Percentiles rank a stretch among this genome's conserved stretches.
These are phyloP conservation scores for Chalaropsis thielavioides DNA, from an alignment of 2,329 filamentous ascomycete genomes.

Conservation along the genomic window DNA sequence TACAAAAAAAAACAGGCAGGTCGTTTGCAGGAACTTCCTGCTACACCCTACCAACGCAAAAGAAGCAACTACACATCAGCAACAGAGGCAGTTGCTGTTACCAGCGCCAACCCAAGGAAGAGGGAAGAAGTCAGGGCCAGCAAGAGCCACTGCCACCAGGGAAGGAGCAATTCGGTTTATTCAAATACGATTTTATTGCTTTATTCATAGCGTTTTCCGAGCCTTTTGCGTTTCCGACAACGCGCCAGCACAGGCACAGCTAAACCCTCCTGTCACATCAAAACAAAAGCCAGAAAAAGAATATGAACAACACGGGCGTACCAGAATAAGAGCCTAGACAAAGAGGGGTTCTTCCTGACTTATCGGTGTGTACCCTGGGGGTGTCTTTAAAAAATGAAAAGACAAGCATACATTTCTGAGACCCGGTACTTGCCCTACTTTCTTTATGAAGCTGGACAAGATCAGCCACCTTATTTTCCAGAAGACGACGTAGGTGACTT, in stretches of 20 bases:
- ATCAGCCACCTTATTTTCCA: not conserved
- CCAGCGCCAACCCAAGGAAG: not conserved
- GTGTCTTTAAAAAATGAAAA: not conserved
- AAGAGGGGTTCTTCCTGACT: not conserved
- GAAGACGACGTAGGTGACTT: too few species aligned
- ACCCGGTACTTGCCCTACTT: not conserved
- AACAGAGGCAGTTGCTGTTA: not conserved
- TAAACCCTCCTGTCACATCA: not conserved
- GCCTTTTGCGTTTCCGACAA: not conserved
- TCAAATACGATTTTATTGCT: not conserved
- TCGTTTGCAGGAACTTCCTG: not conserved
- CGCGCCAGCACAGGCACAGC: not conserved
- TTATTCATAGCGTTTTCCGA: not conserved
- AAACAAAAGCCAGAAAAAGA: not conserved
- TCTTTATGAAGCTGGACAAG: not conserved
- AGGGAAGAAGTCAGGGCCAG: constrained; percentile 7
- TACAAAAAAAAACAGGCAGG: not conserved
- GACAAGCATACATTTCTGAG: not conserved
- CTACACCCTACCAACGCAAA: not conserved
- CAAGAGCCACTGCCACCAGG: constrained; percentile 1
- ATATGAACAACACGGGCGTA: not conserved
- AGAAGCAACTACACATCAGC: not conserved
- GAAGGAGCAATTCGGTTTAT: constrained; percentile 6
- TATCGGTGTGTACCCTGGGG: not conserved
- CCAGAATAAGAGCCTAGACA: not conserved